phyloP scores from a whole-genome alignment of 176 grass and related monocot species.

The Cenchrus fungigraminus region DNA sequence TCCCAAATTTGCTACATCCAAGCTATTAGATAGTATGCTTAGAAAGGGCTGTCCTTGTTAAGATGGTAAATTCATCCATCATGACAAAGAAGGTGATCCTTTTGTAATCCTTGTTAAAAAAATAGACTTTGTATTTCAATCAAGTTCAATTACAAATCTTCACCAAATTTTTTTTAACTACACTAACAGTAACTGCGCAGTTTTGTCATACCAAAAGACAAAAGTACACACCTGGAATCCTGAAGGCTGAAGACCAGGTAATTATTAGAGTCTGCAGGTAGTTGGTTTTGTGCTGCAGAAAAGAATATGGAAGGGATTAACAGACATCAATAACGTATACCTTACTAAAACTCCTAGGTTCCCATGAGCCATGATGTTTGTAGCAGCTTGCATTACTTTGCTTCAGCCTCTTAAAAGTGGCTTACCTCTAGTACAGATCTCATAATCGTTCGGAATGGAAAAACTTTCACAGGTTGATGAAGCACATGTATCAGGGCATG shows the following conservation, averaged over 20 bases:
- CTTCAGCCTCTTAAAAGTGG: constrained; percentile 33
- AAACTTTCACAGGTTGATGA: neutral
- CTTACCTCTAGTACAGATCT: neutral
- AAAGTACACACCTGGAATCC: constrained; percentile 27
- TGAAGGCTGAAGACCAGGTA: neutral
- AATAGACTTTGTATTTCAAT: constrained; percentile 29
- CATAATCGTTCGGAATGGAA: neutral
- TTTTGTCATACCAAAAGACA: constrained; percentile 1
- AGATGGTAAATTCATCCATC: constrained; percentile 28
- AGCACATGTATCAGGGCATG: neutral
- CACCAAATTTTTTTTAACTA: neutral
- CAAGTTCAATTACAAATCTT: neutral
- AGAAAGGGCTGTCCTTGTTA: constrained; percentile 30
- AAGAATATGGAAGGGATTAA: neutral
- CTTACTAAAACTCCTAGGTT: neutral
- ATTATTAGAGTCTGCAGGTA: neutral
- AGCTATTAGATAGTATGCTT: constrained; percentile 31
- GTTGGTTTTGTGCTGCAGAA: neutral
- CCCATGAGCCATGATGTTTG: neutral
- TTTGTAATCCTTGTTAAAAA: constrained; percentile 18
- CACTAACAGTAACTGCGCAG: constrained; percentile 3
- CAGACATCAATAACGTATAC: neutral
- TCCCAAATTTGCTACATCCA: constrained; percentile 18
- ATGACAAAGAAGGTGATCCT: constrained; percentile 32
- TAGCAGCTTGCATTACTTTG: neutral